Base-by-base conservation (phyloP, 169 alveolate species). In the Plasmodium vinckei region DNA sequence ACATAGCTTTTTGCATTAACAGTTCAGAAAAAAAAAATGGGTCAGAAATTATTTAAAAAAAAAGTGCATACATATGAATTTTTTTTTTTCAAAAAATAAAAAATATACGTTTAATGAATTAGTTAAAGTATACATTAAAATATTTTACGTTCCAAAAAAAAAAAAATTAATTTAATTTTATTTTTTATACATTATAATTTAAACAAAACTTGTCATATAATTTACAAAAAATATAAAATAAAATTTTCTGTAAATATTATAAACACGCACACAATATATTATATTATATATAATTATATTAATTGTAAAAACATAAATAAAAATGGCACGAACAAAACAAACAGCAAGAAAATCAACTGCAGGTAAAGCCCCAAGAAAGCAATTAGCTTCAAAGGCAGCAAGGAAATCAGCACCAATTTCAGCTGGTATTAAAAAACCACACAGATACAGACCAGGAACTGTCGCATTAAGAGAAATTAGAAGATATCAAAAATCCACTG, bases 391-490 rank as follows among this genome's bases (percentile, higher is more conserved):
- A 51, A 97, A 97, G 95, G 99, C 99, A 54, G 99, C 99, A 69
- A 93, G 99, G 82, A 98, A 98, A 92, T 93, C 98, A 51, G 98
- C 99, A 17, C 97, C 98, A 51, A 96, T 95, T 19, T 75, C 98
- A 59, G 98, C 98, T 42, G 98, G 98, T 59, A 92, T 96, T 69
- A 97, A 97, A 96, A 97, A 97, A 92, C 98, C 99, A 47, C 99
- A 96, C 94, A 94, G 99, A 91, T 98, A 96, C 93, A 97, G 99
- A 92, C 99, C 99, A 64, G 99, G 99, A 69, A 97, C 99, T 71
- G 99, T 98, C 21, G 99, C 99, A 60, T 96, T 98, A 61, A 97
- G 99, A 91, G 99, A 98, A 95, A 98, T 98, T 93, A 96, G 99
- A 94, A 98, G 98, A 94, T 98, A 96, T 94, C 99, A 98, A 92